A percentile compares a stretch with the other conserved stretches of the same genome.
These are phyloP conservation scores for Yueomyces sinensis DNA, from an alignment of 805 yeast species.

Conservation along the genomic window DNA sequence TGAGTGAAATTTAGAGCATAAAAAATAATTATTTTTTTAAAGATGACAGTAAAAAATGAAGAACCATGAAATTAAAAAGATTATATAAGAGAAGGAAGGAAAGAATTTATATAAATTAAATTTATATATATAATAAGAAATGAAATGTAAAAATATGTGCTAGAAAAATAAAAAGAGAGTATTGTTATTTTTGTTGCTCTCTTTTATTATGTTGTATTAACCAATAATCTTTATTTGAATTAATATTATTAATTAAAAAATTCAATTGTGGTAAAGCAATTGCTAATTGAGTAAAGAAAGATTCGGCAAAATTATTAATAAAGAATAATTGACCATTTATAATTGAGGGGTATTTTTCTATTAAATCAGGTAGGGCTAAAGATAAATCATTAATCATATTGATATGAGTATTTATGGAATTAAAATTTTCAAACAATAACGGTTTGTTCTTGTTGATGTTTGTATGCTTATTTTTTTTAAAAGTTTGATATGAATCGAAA, in stretches of 20 bases:
- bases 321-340: constrained; percentile 72
- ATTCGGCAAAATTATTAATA: constrained; percentile 68
- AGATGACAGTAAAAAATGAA: no score
- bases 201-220: constrained; percentile 2
- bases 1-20: no score
- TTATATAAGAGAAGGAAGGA: no score
- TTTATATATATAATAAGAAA: neutral
- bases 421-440: neutral
- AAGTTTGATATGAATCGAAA: neutral
- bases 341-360: constrained; percentile 34
- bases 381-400: neutral
- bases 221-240: constrained; percentile 49
- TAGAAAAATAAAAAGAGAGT: neutral
- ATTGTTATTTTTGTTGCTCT: neutral
- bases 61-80: no score
- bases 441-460: neutral
- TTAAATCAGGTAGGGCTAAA: constrained; percentile 25
- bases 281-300: constrained; percentile 55
- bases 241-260: constrained; percentile 42
- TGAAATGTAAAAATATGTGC: neutral
- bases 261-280: constrained; percentile 46
- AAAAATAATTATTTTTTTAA: no score
- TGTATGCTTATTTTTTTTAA: neutral
- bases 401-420: neutral
- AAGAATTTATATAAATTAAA: neutral